A percentile compares a stretch with the other conserved stretches of the same genome.
Conservation (phyloP, 2,329 filamentous ascomycete species). For the Aspergillus tubingensis region DNA sequence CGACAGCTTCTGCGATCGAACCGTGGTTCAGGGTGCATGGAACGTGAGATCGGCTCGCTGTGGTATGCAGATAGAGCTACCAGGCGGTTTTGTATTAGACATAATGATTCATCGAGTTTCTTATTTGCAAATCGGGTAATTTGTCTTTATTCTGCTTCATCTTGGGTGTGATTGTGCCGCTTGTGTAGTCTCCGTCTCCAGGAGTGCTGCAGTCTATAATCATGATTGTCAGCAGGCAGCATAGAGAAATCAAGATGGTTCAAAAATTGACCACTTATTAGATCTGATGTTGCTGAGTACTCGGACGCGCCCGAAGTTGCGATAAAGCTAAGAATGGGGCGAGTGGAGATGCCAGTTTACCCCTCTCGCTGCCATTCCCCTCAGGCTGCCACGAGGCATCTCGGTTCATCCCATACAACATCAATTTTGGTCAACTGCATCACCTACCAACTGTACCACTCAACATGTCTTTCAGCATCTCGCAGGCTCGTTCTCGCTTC, state of each 20-base stretch:
- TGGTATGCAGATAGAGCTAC: no score
- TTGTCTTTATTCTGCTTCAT: no score
- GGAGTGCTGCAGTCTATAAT: no score
- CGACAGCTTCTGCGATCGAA: background rate
- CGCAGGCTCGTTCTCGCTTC: conserved; percentile 61
- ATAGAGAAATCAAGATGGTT: no score
- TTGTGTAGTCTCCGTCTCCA: no score
- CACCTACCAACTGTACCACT: conserved; percentile 1
- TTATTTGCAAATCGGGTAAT: no score
- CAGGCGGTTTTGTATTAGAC: no score
- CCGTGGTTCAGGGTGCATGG: background rate
- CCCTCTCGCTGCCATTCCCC: background rate
- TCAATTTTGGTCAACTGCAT: background rate
- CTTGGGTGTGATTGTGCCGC: no score
- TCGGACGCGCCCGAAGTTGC: background rate
- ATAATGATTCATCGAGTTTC: no score
- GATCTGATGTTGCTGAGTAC: background rate
- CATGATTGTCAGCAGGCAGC: no score
- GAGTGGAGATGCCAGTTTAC: background rate
- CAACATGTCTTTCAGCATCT: conserved; percentile 53
- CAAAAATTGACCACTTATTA: background rate
- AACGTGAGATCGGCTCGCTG: background rate
- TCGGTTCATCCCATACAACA: background rate
- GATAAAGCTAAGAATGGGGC: background rate
- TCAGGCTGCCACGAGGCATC: background rate